phyloP scores from a whole-genome alignment of 306 rosid genomes.

The Cucumis sativus region Cucumber_9930_V3 NC_026661.2:3413501-3414000 shows the following conservation, averaged over 20 bases:
- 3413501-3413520: constrained; percentile 37
- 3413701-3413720: not conserved
- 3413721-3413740: not conserved
- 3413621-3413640: constrained; percentile 52
- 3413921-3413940: not conserved
- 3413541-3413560: constrained; percentile 24
- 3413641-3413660: constrained; percentile 11
- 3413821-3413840: not conserved
- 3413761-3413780: not conserved
- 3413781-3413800: not conserved
- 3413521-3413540: constrained; percentile 29
- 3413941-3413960: not conserved
- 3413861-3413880: not conserved
- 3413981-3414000: not conserved
- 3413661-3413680: not conserved
- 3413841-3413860: not conserved
- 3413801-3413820: too few relatives aligned
- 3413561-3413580: constrained; percentile 36
- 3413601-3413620: constrained; percentile 60
- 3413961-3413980: not conserved
- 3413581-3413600: constrained; percentile 90
- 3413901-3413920: not conserved
- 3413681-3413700: constrained; percentile 8
- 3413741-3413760: not conserved
- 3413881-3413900: not conserved